Conservation (phyloP, 1,139 yeast genomes). For the Sugiyamaella grinbergsii region DNA sequence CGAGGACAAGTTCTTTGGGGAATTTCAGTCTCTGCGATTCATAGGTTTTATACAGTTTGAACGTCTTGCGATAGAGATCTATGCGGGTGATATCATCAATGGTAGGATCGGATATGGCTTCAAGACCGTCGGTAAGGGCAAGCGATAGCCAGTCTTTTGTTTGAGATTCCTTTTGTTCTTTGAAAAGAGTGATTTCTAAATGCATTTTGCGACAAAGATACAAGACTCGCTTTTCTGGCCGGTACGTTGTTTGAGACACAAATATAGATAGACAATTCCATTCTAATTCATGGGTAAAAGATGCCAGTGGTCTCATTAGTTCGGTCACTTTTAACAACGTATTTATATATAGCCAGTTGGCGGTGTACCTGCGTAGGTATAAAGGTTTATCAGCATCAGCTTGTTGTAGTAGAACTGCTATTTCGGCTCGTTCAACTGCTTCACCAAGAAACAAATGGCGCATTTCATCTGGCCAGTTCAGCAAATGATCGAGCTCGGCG, state of each 20-base stretch:
- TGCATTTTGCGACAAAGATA: conserved; percentile 36
- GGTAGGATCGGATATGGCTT: conserved; percentile 25
- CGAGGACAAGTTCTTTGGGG: conserved; percentile 18
- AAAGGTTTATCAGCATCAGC: conserved; percentile 1
- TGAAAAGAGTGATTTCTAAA: conserved; percentile 28
- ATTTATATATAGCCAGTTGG: conserved; percentile 23
- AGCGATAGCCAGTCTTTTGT: conserved; percentile 7
- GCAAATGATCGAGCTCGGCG: conserved; percentile 20
- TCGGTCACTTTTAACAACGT: conserved; percentile 23
- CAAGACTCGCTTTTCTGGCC: conserved; percentile 32
- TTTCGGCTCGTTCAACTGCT: conserved; percentile 15
- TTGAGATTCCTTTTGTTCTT: background rate
- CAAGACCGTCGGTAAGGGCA: conserved; percentile 18
- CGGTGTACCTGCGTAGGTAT: conserved; percentile 18
- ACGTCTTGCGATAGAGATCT: conserved; percentile 22
- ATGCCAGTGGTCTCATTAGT: conserved; percentile 14
- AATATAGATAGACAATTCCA: conserved; percentile 30
- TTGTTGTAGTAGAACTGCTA: conserved; percentile 13
- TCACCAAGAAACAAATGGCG: conserved; percentile 6
- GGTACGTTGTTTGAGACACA: conserved; percentile 31
- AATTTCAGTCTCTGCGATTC: conserved; percentile 14
- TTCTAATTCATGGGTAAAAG: conserved; percentile 22
- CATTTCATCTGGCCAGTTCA: conserved; percentile 20
- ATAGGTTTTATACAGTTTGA: conserved; percentile 17
- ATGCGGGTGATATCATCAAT: conserved; percentile 22